A percentile compares a stretch with the other conserved stretches of the same genome.
Evolutionary conservation across 345 rosid genomes (phyloP).

Genomic region (Syzygium jambos): DNA sequence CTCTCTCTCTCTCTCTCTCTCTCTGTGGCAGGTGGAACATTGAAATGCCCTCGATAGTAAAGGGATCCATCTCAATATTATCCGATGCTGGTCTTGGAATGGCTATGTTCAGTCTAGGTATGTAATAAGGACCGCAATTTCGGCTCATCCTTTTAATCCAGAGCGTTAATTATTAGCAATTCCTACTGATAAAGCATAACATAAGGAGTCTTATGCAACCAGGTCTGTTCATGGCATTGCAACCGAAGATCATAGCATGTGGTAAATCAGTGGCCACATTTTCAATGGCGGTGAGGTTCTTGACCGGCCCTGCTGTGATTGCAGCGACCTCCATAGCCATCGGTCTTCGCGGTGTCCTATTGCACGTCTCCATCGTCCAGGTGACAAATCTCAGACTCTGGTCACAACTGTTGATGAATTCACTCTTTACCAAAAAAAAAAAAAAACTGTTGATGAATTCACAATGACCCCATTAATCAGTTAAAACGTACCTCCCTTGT

Average conservation of each 20-base stretch:
- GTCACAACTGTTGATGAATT: not conserved
- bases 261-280: conserved; percentile 77
- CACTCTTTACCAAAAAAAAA: too few relatives aligned
- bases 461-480: not conserved
- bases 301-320: conserved; percentile 81
- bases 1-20: not conserved
- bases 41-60: conserved; percentile 58
- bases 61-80: conserved; percentile 61
- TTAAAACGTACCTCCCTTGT: not conserved
- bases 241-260: conserved; percentile 74
- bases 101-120: conserved; percentile 92
- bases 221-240: conserved; percentile 83
- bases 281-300: conserved; percentile 75
- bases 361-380: conserved; percentile 75
- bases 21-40: conserved; percentile 44
- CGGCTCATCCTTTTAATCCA: not conserved
- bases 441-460: not conserved
- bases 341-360: conserved; percentile 64
- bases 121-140: not conserved
- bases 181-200: not conserved
- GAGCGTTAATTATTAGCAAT: not conserved
- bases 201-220: not conserved
- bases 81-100: conserved; percentile 82
- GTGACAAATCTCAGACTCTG: conserved; percentile 3
- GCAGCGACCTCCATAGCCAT: conserved; percentile 81